Evolutionary conservation across 257 asterid species (phyloP), one percentile per base, ranked within the genome.

Genomic region (Cinchona pubescens): DNA sequence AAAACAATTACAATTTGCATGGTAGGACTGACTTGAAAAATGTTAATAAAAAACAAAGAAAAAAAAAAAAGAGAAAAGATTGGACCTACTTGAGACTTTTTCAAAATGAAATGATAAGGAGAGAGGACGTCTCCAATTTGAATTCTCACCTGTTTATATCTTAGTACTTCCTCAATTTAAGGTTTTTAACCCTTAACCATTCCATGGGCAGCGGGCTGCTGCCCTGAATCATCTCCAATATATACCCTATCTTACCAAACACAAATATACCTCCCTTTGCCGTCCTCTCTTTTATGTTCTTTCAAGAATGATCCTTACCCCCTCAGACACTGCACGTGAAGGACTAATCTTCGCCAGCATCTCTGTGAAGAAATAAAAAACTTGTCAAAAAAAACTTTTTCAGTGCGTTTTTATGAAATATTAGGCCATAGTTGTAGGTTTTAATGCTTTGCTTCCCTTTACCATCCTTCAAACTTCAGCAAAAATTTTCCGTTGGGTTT

Each of bases 141-240:
- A 51, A 51, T 51, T 51, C 59, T 21, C 7, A 51, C 59, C 21
- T 51, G 25, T 3, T 51, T 69, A 48, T 21, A 71, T 71, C n/a
- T 34, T 7, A 69, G 7, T 3, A 53, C 62, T 65, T 79, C 78
- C 82, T 65, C 81, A 72, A 69, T 62, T 83, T 74, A 85, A 76
- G 83, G 80, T 67, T 51, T 68, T 8, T 53, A 78, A 82, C 80
- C 75, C 80, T 71, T 60, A 72, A 73, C 35, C 79, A 19, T 30
- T 51, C 32, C 56, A 27, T n/a, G 88, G 88, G 90, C 88, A 80
- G 80, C 79, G 89, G 88, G 87, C 82, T 81, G 73, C 81, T 73
- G 83, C 87, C 90, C 86, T 32, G 65, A 71, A 73, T 73, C 78
- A 46, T 70, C 55, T 38, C 35, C 81, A 76, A 69, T 79, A 83